Percentiles rank a stretch among this genome's conserved stretches.
These are phyloP conservation scores for Pinus albicaulis DNA, from an alignment of 75 land plant species.

Conservation along the genomic window DNA sequence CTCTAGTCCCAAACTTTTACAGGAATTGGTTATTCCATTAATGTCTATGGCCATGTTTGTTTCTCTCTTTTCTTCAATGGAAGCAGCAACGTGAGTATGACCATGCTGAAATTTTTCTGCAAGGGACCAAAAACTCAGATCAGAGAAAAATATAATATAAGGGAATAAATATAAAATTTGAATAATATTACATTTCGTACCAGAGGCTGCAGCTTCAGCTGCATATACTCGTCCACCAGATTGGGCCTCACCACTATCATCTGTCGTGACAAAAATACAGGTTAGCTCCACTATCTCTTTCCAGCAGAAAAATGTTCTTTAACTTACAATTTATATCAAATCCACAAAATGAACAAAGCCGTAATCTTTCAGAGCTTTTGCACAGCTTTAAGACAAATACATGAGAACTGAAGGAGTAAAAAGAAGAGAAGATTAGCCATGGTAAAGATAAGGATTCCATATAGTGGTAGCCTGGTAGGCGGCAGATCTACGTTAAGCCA, in stretches of 20 bases:
- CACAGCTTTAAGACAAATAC: too few species aligned
- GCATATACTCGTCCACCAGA: not conserved
- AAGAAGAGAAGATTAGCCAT: too few species aligned
- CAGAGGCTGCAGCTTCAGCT: not conserved
- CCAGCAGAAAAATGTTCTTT: not conserved
- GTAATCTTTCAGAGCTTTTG: too few species aligned
- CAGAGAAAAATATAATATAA: not conserved
- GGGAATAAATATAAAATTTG: not conserved
- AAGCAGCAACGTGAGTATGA: not conserved
- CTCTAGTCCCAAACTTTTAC: conserved; percentile 24
- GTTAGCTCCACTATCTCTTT: not conserved
- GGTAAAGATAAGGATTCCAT: too few species aligned
- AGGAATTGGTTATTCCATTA: not conserved
- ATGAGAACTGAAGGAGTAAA: too few species aligned
- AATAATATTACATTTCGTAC: not conserved
- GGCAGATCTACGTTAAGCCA: too few species aligned
- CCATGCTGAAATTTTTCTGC: not conserved
- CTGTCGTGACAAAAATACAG: conserved; percentile 3
- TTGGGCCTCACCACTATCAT: not conserved
- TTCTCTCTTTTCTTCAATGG: not conserved
- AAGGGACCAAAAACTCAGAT: not conserved
- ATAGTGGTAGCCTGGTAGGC: too few species aligned
- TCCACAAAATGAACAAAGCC: too few species aligned
- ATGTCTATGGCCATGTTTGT: not conserved
- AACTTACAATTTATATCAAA: too few species aligned